Evolutionary conservation across 805 yeast genomes (phyloP).

Genomic region (Saccharomycopsis sp.): DNA sequence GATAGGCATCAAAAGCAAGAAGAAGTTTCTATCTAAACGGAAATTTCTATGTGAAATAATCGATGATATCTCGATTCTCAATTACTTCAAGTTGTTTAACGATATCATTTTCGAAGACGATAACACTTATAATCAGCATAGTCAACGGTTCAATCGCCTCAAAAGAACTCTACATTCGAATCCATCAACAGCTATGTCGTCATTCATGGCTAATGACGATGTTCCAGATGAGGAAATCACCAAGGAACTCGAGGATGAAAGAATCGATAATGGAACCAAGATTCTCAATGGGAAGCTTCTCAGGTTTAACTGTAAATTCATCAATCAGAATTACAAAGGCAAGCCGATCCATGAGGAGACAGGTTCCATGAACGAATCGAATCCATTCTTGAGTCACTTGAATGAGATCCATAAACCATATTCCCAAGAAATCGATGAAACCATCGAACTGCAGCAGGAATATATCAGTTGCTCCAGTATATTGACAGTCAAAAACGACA

Average conservation of each 20-base stretch:
- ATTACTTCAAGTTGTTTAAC: slow-evolving; percentile 67
- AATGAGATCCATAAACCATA: slow-evolving; percentile 33
- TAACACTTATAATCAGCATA: slow-evolving; percentile 29
- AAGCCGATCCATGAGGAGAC: slow-evolving; percentile 3
- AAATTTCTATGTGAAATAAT: slow-evolving; percentile 72
- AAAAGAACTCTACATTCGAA: slow-evolving; percentile 4
- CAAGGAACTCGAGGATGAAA: slow-evolving; percentile 23
- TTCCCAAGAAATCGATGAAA: slow-evolving; percentile 22
- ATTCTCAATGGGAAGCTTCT: slow-evolving; percentile 16
- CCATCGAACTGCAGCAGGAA: slow-evolving; percentile 23
- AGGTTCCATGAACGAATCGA: slow-evolving; percentile 21
- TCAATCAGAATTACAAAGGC: slow-evolving; percentile 16
- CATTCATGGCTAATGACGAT: not conserved
- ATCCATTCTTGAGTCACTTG: slow-evolving; percentile 33
- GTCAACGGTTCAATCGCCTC: slow-evolving; percentile 9
- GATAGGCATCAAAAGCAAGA: slow-evolving; percentile 38
- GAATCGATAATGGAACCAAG: slow-evolving; percentile 21
- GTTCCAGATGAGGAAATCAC: slow-evolving; percentile 12
- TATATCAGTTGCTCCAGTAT: slow-evolving; percentile 64
- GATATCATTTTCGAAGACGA: slow-evolving; percentile 48
- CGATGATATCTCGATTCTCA: slow-evolving; percentile 71
- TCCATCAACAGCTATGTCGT: not conserved
- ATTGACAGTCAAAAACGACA: slow-evolving; percentile 81
- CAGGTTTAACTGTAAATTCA: slow-evolving; percentile 20
- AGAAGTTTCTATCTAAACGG: slow-evolving; percentile 27